Conservation (phyloP, 176 grass and related monocot species). For the Oryza meridionalis region DNA sequence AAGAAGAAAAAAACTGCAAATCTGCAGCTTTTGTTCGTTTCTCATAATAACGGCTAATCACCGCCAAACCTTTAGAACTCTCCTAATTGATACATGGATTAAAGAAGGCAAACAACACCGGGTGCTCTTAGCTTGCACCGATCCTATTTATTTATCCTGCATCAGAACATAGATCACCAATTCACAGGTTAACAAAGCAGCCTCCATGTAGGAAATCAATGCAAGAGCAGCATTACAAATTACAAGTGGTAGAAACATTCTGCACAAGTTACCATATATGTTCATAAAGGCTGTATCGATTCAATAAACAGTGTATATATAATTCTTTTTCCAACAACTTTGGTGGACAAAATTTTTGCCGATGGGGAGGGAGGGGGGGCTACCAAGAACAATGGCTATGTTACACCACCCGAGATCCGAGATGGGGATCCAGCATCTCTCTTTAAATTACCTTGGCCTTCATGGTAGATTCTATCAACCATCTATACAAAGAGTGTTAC, state of each 20-base stretch:
- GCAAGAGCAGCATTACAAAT: background rate
- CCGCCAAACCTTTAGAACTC: background rate
- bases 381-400: conserved; percentile 51
- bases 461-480: conserved; percentile 38
- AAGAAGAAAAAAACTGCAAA: no score
- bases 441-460: conserved; percentile 41
- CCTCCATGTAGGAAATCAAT: background rate
- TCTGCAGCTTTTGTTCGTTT: background rate
- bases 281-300: conserved; percentile 21
- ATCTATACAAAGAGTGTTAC: conserved; percentile 66
- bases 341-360: conserved; percentile 22
- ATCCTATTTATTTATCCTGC: background rate
- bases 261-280: conserved; percentile 43
- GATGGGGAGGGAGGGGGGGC: background rate
- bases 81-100: no score
- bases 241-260: conserved; percentile 43
- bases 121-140: background rate
- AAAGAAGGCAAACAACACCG: no score
- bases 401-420: conserved; percentile 37
- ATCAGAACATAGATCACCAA: background rate
- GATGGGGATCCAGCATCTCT: conserved; percentile 22
- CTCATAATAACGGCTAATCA: background rate
- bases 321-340: conserved; percentile 37
- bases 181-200: background rate
- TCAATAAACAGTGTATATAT: conserved; percentile 40